These are phyloP conservation scores for Thraustochytrium sp. DNA, from an alignment of 352 stramenopile genomes.

Conservation along the genomic window DNA sequence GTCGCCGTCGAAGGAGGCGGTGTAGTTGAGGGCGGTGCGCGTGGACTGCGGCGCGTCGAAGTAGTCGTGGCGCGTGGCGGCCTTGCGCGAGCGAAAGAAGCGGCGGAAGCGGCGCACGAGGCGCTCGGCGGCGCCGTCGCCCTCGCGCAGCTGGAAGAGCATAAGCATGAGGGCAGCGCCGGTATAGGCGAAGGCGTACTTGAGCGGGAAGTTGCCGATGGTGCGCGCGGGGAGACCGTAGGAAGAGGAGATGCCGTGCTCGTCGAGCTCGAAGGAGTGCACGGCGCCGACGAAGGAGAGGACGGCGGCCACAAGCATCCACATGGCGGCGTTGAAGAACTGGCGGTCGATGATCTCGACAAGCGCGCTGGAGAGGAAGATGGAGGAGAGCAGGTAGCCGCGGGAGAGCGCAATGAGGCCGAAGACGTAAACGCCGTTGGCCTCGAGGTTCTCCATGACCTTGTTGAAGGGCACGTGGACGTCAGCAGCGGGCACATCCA, in stretches of 20 bases:
- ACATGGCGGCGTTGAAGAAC: slow-evolving; percentile 52
- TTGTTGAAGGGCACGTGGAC: slow-evolving; percentile 35
- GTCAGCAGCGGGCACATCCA: neutral
- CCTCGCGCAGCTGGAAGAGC: slow-evolving; percentile 22
- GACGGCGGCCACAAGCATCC: slow-evolving; percentile 51
- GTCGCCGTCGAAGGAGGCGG: neutral
- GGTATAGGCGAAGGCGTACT: slow-evolving; percentile 21
- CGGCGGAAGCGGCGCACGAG: neutral
- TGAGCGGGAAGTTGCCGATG: slow-evolving; percentile 8
- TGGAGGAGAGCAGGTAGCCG: slow-evolving; percentile 56
- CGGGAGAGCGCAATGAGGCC: slow-evolving; percentile 55
- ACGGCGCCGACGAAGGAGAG: slow-evolving; percentile 53
- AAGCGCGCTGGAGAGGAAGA: slow-evolving; percentile 57
- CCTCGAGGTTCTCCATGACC: slow-evolving; percentile 48
- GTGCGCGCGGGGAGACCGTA: slow-evolving; percentile 22
- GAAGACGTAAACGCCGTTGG: slow-evolving; percentile 51
- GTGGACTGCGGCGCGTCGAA: neutral
- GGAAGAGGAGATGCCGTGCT: slow-evolving; percentile 45
- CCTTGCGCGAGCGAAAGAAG: neutral
- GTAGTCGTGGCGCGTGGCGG: neutral
- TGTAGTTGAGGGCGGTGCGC: neutral
- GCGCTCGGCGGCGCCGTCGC: neutral
- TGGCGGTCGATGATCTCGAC: slow-evolving; percentile 58
- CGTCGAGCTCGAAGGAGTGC: slow-evolving; percentile 55
- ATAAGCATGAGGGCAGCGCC: neutral